Percentiles rank a stretch among this genome's conserved stretches.
Conservation (phyloP, 2,329 filamentous ascomycete genomes). For the Ophiosphaerella narmari region DNA sequence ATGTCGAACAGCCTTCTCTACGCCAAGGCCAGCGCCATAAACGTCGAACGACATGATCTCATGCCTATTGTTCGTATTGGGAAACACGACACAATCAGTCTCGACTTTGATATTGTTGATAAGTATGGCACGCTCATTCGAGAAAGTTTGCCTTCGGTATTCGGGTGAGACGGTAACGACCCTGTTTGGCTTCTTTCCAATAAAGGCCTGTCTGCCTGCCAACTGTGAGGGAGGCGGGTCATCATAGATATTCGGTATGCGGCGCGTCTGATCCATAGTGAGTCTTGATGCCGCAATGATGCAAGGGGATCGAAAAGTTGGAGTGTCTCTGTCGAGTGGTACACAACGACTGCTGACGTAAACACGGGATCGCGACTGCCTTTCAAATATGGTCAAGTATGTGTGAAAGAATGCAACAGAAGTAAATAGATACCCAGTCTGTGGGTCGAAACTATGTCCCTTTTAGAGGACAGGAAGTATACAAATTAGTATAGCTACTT, state of each 20-base stretch:
- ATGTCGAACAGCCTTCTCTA: slow-evolving; percentile 21
- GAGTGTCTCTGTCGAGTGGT: no score
- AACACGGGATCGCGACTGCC: no score
- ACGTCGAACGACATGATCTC: slow-evolving; percentile 30
- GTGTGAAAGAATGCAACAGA: no score
- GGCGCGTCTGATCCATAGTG: neutral
- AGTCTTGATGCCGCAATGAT: neutral
- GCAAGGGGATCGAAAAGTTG: neutral
- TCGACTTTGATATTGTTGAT: slow-evolving; percentile 19
- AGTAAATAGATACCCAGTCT: no score
- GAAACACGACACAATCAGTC: slow-evolving; percentile 24
- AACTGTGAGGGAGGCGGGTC: neutral
- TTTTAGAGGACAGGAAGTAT: no score
- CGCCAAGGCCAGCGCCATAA: slow-evolving; percentile 19
- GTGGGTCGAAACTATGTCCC: no score
- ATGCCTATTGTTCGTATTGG: slow-evolving; percentile 9
- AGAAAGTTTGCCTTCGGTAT: slow-evolving; percentile 15
- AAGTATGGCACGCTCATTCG: slow-evolving; percentile 17
- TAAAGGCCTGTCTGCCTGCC: neutral
- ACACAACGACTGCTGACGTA: no score
- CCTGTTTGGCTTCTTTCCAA: slow-evolving; percentile 21
- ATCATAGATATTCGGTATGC: neutral
- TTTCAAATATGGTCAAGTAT: no score
- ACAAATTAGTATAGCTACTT: no score
- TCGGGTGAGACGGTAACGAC: slow-evolving; percentile 26